Base-by-base conservation (phyloP, 1,284 basidiomycete species). In the Anthracocystis panici-leucophaei region DNA sequence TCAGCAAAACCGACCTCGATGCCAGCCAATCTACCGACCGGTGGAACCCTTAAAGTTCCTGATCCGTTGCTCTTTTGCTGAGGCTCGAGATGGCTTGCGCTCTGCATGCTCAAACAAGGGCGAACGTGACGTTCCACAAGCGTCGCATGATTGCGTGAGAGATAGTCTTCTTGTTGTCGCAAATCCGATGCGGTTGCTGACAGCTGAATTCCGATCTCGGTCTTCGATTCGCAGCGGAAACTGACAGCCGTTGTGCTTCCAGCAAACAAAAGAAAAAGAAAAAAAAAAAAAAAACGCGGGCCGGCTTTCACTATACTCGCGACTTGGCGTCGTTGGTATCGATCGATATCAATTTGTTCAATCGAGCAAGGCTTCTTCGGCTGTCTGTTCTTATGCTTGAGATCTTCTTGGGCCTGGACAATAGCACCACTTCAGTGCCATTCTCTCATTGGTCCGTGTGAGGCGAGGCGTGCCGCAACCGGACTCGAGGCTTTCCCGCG, bases 321-420 rank as follows among this genome's bases (percentile, higher is more conserved):
- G 10, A 45, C 35, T 49, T 49, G 48, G 48, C 48, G 42, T n/a
- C 42, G 21, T 27, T 46, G 23, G 48, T 49, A 49, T 49, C 48
- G 48, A 49, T 49, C 48, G 48, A 29, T 31, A 20, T 16, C 46
- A 48, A 18, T 49, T 38, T 16, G 35, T 38, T 11, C 27, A 18
- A 5, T 31, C 9, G 27, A 49, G 29, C 48, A 27, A 48, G 46
- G 16, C 18, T 20, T n/a, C 48, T 49, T 49, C 48, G 14, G 35
- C 35, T 38, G 12, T 38, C 35, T 33, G 31, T 6, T 12, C 31
- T 10, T 33, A 2, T 10, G 9, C 10, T 9, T 33, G 8, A 38
- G 4, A 5, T 12, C n/a, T 49, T 31, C n/a, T 46, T 46, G 5
- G 35, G 10, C 14, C 35, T 16, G 3, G 14, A 38, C 35, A 38